phyloP scores from a whole-genome alignment of 805 yeast genomes.

The Yamadazyma sp. region DNA sequence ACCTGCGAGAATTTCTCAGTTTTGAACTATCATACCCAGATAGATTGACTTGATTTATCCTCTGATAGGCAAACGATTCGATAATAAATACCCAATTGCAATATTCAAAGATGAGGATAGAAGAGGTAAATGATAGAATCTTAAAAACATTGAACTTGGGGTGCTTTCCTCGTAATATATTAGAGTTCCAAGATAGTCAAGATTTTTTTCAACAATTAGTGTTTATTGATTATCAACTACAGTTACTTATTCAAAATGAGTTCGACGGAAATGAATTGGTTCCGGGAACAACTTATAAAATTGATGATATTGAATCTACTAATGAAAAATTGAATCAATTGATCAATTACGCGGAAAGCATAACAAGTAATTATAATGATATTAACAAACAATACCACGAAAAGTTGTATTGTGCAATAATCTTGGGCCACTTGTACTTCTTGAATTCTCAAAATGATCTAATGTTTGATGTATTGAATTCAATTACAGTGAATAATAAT shows the following conservation, averaged over 20 bases:
- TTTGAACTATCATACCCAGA: no score
- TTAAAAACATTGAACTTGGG: slow-evolving; percentile 31
- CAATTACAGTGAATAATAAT: slow-evolving; percentile 13
- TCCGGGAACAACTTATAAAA: slow-evolving; percentile 10
- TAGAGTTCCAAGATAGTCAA: slow-evolving; percentile 30
- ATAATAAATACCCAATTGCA: no score
- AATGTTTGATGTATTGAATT: slow-evolving; percentile 16
- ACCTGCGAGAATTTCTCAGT: no score
- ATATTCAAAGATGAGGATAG: slow-evolving; percentile 23
- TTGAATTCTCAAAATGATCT: slow-evolving; percentile 22
- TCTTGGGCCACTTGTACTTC: slow-evolving; percentile 34
- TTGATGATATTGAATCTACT: slow-evolving; percentile 7
- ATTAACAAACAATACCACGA: slow-evolving; percentile 25
- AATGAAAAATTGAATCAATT: slow-evolving; percentile 23
- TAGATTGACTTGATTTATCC: no score
- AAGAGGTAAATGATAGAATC: slow-evolving; percentile 22
- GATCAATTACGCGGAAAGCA: slow-evolving; percentile 22
- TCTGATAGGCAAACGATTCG: no score
- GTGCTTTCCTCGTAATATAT: slow-evolving; percentile 34
- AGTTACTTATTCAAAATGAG: slow-evolving; percentile 27
- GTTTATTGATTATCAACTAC: slow-evolving; percentile 38
- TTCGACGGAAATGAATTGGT: slow-evolving; percentile 22
- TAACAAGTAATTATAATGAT: slow-evolving; percentile 24
- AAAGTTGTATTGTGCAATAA: slow-evolving; percentile 27
- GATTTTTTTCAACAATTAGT: slow-evolving; percentile 31